Conservation (phyloP, 2,329 filamentous ascomycete genomes). For the Zymoseptoria crescenta region DNA sequence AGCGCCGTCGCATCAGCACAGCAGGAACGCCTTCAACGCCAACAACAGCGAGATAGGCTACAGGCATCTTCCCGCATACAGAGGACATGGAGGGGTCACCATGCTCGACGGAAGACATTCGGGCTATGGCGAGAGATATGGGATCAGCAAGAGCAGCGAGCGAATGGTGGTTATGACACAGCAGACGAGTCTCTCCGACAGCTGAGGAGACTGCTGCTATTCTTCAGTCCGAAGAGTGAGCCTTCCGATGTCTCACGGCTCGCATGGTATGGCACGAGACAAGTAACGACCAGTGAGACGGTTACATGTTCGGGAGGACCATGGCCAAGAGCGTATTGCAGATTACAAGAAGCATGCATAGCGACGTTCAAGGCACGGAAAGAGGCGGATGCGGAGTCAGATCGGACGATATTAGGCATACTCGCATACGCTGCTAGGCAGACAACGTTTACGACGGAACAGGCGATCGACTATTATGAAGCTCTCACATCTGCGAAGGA, state of each 20-base stretch:
- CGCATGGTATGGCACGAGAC: slow-evolving; percentile 33
- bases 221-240: slow-evolving; percentile 32
- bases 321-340: slow-evolving; percentile 38
- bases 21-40: slow-evolving; percentile 71
- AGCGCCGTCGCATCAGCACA: slow-evolving; percentile 78
- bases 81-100: slow-evolving; percentile 72
- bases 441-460: slow-evolving; percentile 10
- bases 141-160: slow-evolving; percentile 45
- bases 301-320: slow-evolving; percentile 23
- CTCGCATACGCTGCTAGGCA: slow-evolving; percentile 32
- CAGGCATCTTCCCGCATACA: slow-evolving; percentile 70
- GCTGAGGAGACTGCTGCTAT: slow-evolving; percentile 37
- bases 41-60: slow-evolving; percentile 69
- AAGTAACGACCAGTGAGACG: slow-evolving; percentile 25
- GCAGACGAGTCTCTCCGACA: slow-evolving; percentile 35
- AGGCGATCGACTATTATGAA: slow-evolving; percentile 27
- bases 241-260: slow-evolving; percentile 34
- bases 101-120: slow-evolving; percentile 51
- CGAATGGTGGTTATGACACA: slow-evolving; percentile 29
- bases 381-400: slow-evolving; percentile 15
- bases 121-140: slow-evolving; percentile 52
- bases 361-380: slow-evolving; percentile 13
- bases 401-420: slow-evolving; percentile 20
- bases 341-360: slow-evolving; percentile 33
- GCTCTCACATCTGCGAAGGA: slow-evolving; percentile 19